A percentile compares a stretch with the other conserved stretches of the same genome.
These are phyloP conservation scores for Fusarium chuoi DNA, from an alignment of 2,329 filamentous ascomycete genomes.

Conservation along the genomic window DNA sequence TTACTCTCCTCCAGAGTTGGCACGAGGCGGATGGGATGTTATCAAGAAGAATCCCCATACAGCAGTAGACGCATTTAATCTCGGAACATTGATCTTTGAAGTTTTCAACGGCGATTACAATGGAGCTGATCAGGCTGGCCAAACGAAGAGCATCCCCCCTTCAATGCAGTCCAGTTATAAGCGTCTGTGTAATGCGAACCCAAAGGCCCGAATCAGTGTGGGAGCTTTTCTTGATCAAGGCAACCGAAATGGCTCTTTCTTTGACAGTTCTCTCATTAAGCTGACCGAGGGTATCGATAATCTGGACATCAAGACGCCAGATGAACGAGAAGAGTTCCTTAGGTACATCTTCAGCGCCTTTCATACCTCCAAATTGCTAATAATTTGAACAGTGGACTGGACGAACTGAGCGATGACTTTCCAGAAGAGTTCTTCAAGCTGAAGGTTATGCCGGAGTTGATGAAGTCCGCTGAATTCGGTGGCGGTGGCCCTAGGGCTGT, in stretches of 20 bases:
- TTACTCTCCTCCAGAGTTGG: constrained; percentile 89
- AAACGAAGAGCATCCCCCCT: constrained; percentile 86
- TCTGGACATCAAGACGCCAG: constrained; percentile 85
- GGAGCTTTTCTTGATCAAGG: constrained; percentile 92
- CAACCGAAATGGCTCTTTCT: constrained; percentile 82
- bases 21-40: constrained; percentile 87
- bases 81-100: constrained; percentile 86
- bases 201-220: constrained; percentile 86
- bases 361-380: constrained; percentile 32
- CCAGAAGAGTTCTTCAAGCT: constrained; percentile 98
- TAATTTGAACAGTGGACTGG: constrained; percentile 71
- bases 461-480: constrained; percentile 99
- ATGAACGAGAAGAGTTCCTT: constrained; percentile 86
- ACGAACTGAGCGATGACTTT: constrained; percentile 89
- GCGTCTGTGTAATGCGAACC: constrained; percentile 86
- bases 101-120: constrained; percentile 88
- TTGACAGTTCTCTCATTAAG: constrained; percentile 91
- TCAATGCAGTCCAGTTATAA: constrained; percentile 93
- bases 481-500: constrained; percentile 95
- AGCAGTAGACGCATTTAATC: constrained; percentile 88
- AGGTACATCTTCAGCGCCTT: constrained; percentile 56
- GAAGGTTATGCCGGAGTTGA: constrained; percentile 91
- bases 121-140: constrained; percentile 81
- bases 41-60: constrained; percentile 85
- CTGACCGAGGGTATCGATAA: constrained; percentile 94